Base-by-base conservation (phyloP, 768 basidiomycete species). In the Phaeolepiota aurea region DNA sequence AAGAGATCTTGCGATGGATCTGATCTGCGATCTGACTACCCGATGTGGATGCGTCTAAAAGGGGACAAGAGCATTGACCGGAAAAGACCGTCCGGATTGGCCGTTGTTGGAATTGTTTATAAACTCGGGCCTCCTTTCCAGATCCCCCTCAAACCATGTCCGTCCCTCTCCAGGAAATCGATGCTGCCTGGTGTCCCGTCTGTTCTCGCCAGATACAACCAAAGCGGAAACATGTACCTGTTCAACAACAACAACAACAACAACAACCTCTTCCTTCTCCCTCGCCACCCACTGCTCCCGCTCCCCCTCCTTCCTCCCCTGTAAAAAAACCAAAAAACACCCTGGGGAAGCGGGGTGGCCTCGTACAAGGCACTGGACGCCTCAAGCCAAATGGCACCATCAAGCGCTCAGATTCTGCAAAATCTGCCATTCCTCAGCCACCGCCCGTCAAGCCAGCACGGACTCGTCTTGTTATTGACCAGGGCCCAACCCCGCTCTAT, bases 131-230 rank as follows among this genome's bases (percentile, higher is more conserved):
- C n/a, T n/a, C n/a, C n/a, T n/a, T n/a, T n/a, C n/a, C 25, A 28
- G 25, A 32, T 42, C 39, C 44, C 38, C 44, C 20, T 44, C 48
- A 43, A 33, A 43, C 47, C 44, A 46, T 37, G 23, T 43, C 48
- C 49, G 45, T 46, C 43, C 20, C 15, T 37, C 16, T 48, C 41
- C 66, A 67, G 65, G 68, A 71, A 38, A 69, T 79, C 64, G 85
- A 86, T 63, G 71, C 79, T 46, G 66, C 77, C 42, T 90, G 82
- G 82, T 89, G 87, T 72, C 82, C 83, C 37, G 76, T 75, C 53
- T 90, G 87, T 67, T 74, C 79, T 52, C 68, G 76, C 49, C 80
- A 82, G 47, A 87, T 90, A 49, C 64, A 75, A n/a, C 87, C 87
- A n/a, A 86, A 85, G 55, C 80, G 83, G 48, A 65, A 62, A 48